phyloP scores from a whole-genome alignment of 2,329 filamentous ascomycete genomes.

The Phaeophleospora eucalypticola region DNA sequence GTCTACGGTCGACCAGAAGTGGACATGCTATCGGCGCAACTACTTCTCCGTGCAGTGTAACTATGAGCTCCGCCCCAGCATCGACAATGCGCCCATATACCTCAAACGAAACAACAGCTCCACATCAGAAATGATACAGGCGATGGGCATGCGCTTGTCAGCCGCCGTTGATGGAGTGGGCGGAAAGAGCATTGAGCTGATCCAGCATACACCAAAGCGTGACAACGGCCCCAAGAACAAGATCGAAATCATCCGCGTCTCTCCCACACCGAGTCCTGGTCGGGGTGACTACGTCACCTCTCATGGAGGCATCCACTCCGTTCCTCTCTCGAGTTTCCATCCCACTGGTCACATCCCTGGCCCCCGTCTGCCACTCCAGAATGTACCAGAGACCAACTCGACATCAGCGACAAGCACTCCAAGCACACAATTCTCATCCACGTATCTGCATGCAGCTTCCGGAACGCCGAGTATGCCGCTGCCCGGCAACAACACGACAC shows the following conservation, averaged over 20 bases:
- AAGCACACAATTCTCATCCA: conserved; percentile 14
- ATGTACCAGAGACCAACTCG: conserved; percentile 19
- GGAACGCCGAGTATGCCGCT: conserved; percentile 22
- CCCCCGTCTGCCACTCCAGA: conserved; percentile 43
- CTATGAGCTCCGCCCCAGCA: conserved; percentile 65
- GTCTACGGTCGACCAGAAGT: conserved; percentile 64
- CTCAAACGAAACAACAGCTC: conserved; percentile 46
- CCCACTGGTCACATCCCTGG: conserved; percentile 33
- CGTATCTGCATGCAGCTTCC: conserved; percentile 17
- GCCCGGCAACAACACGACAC: conserved; percentile 39
- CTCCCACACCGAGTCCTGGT: conserved; percentile 58
- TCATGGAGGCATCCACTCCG: conserved; percentile 32
- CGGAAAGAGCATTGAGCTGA: conserved; percentile 73
- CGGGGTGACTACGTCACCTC: conserved; percentile 34
- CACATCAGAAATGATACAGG: conserved; percentile 55
- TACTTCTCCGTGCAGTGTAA: conserved; percentile 85
- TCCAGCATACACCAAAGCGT: conserved; percentile 87
- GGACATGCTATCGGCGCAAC: conserved; percentile 89
- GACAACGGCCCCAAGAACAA: conserved; percentile 80
- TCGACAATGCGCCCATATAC: conserved; percentile 53
- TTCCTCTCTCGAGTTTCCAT: conserved; percentile 38
- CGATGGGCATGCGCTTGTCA: conserved; percentile 79
- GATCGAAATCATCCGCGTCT: conserved; percentile 65
- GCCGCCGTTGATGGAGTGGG: conserved; percentile 74
- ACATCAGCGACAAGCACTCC: conserved; percentile 11